phyloP scores from a whole-genome alignment of 1,284 basidiomycete genomes.

The Trichosporon ovoides region DNA sequence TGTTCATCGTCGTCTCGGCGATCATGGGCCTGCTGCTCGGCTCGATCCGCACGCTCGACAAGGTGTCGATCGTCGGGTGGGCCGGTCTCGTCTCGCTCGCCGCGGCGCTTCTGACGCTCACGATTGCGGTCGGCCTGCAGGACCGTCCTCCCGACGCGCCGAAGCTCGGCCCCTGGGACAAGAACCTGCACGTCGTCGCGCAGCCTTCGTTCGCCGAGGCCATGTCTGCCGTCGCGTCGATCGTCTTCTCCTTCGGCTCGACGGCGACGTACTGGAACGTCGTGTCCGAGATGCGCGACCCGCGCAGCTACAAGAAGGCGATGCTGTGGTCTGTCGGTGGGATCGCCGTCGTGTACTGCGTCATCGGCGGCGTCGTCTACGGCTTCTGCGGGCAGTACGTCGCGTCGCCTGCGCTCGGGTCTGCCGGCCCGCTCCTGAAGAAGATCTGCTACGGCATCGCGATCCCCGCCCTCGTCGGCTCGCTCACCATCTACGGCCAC shows the following conservation, averaged over 20 bases:
- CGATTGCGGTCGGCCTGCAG: constrained; percentile 34
- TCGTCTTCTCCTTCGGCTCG: constrained; percentile 24
- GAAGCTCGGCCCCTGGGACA: constrained; percentile 29
- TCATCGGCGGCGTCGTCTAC: constrained; percentile 28
- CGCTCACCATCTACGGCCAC: constrained; percentile 16
- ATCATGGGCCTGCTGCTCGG: constrained; percentile 23
- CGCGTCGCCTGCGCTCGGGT: constrained; percentile 48
- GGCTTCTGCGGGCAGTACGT: constrained; percentile 44
- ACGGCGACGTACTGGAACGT: constrained; percentile 33
- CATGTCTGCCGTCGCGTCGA: constrained; percentile 20
- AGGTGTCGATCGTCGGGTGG: constrained; percentile 35
- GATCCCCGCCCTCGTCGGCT: constrained; percentile 33
- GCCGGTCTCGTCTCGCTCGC: constrained; percentile 35
- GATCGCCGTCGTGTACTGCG: constrained; percentile 16
- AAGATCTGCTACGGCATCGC: constrained; percentile 45
- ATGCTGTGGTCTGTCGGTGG: constrained; percentile 16
- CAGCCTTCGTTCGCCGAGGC: constrained; percentile 29
- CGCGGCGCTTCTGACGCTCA: constrained; percentile 32
- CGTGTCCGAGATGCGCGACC: constrained; percentile 40
- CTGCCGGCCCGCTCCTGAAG: constrained; percentile 47
- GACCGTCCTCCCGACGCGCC: constrained; percentile 42
- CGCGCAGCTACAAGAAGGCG: constrained; percentile 26
- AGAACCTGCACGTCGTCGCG: constrained; percentile 19
- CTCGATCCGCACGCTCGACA: constrained; percentile 35
- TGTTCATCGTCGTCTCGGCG: constrained; percentile 27